Evolutionary conservation across 2,329 filamentous ascomycete genomes (phyloP).

Genomic region (Aspergillus bombycis): DNA sequence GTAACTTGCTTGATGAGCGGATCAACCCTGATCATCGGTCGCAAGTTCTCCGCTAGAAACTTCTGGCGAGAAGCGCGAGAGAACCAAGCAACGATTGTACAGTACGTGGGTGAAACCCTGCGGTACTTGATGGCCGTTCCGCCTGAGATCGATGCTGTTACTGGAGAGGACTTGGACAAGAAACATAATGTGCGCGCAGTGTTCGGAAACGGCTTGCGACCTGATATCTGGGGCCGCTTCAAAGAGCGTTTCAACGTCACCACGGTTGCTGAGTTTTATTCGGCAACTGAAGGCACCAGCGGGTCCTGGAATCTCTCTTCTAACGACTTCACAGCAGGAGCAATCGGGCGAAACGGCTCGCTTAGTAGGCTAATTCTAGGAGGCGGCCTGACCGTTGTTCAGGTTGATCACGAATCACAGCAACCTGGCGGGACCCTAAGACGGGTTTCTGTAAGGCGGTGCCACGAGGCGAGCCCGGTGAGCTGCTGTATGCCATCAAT

Average conservation of each 20-base stretch:
- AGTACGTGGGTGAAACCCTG: slow-evolving; percentile 87
- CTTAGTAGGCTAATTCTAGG: slow-evolving; percentile 62
- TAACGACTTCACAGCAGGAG: slow-evolving; percentile 75
- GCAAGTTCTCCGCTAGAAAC: slow-evolving; percentile 74
- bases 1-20: slow-evolving; percentile 62
- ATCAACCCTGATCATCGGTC: slow-evolving; percentile 70
- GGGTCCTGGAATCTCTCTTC: slow-evolving; percentile 73
- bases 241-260: slow-evolving; percentile 78
- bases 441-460: slow-evolving; percentile 70
- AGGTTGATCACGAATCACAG: slow-evolving; percentile 73
- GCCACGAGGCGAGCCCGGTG: slow-evolving; percentile 67
- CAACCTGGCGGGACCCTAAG: slow-evolving; percentile 64
- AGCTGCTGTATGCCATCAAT: slow-evolving; percentile 74
- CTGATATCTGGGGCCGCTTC: slow-evolving; percentile 83
- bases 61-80: slow-evolving; percentile 79
- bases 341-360: slow-evolving; percentile 73
- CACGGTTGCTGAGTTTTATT: slow-evolving; percentile 78
- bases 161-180: slow-evolving; percentile 70
- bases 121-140: slow-evolving; percentile 75
- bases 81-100: slow-evolving; percentile 72
- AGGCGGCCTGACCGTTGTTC: slow-evolving; percentile 60
- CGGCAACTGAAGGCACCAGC: slow-evolving; percentile 71
- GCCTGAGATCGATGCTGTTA: slow-evolving; percentile 63
- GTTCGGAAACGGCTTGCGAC: slow-evolving; percentile 82
- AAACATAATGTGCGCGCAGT: slow-evolving; percentile 73